A percentile compares a stretch with the other conserved stretches of the same genome.
These are phyloP conservation scores for Luffa acutangula DNA, from an alignment of 306 rosid species.

Conservation along the genomic window DNA sequence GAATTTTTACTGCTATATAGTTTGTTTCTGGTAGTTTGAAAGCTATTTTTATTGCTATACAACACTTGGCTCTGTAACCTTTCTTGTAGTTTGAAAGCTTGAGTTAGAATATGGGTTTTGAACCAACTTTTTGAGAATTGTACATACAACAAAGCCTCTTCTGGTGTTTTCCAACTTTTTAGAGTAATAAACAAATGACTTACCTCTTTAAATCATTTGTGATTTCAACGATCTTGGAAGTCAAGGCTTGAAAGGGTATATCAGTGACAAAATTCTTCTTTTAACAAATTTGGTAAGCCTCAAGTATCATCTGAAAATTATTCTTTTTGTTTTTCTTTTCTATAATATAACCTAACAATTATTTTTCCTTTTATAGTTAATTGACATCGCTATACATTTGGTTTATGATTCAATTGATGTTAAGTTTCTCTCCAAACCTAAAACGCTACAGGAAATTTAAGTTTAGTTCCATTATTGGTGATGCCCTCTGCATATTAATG, in stretches of 20 bases:
- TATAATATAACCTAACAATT: background rate
- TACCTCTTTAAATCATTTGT: background rate
- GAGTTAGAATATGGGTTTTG: too few species aligned
- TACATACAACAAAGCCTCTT: too few species aligned
- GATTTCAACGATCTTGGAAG: slow-evolving; percentile 77
- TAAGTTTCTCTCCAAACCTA: background rate
- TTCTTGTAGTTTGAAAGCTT: too few species aligned
- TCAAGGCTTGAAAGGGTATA: slow-evolving; percentile 88
- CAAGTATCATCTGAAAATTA: slow-evolving; percentile 44
- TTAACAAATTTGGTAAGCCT: slow-evolving; percentile 89
- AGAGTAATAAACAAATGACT: background rate
- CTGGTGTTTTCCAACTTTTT: too few species aligned
- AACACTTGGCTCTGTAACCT: too few species aligned
- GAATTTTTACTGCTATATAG: too few species aligned
- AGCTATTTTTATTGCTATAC: too few species aligned
- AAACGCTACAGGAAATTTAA: background rate
- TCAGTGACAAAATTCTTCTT: slow-evolving; percentile 66
- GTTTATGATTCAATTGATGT: background rate
- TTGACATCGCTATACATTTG: background rate
- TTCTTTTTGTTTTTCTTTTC: background rate
- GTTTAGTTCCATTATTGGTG: background rate
- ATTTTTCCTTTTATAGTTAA: background rate
- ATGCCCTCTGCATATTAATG: background rate
- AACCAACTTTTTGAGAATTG: too few species aligned
- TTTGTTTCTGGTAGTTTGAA: too few species aligned